These are phyloP conservation scores for Mimosa bimucronata DNA, from an alignment of 306 rosid species.

Conservation along the genomic window DNA sequence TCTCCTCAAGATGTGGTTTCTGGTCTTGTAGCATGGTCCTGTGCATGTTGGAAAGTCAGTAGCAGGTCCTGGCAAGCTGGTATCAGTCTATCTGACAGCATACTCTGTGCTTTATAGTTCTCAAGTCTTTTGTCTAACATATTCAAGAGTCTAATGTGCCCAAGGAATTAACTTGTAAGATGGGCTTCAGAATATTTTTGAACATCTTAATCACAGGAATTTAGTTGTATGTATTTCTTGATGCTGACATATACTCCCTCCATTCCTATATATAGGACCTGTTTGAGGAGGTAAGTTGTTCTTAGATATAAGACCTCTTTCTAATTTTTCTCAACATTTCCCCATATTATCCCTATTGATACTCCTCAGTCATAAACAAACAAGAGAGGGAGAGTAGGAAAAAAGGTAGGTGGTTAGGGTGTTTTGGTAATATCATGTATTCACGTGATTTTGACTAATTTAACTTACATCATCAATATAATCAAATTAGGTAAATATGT, in stretches of 20 bases:
- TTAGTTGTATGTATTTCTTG: neutral
- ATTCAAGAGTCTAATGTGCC: neutral
- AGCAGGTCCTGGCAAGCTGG: neutral
- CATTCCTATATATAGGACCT: too few relatives aligned
- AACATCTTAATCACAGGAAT: slow-evolving; percentile 6
- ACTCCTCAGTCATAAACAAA: too few relatives aligned
- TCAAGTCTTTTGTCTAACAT: neutral
- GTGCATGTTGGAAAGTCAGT: neutral
- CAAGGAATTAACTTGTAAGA: slow-evolving; percentile 17
- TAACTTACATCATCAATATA: too few relatives aligned
- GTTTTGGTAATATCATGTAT: too few relatives aligned
- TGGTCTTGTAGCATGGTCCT: neutral
- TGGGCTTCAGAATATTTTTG: slow-evolving; percentile 1
- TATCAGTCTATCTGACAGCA: neutral
- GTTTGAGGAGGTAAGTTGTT: too few relatives aligned
- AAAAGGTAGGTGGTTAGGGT: too few relatives aligned
- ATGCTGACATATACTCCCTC: slow-evolving; percentile 6
- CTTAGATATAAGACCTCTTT: too few relatives aligned
- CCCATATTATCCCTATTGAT: too few relatives aligned
- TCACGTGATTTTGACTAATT: too few relatives aligned
- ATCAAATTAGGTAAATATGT: too few relatives aligned
- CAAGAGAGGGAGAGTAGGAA: too few relatives aligned
- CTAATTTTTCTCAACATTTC: too few relatives aligned
- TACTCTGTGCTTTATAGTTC: neutral
- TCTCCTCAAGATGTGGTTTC: neutral